phyloP scores from a whole-genome alignment of 768 basidiomycete genomes.

The Chalciporus piperatus region DNA sequence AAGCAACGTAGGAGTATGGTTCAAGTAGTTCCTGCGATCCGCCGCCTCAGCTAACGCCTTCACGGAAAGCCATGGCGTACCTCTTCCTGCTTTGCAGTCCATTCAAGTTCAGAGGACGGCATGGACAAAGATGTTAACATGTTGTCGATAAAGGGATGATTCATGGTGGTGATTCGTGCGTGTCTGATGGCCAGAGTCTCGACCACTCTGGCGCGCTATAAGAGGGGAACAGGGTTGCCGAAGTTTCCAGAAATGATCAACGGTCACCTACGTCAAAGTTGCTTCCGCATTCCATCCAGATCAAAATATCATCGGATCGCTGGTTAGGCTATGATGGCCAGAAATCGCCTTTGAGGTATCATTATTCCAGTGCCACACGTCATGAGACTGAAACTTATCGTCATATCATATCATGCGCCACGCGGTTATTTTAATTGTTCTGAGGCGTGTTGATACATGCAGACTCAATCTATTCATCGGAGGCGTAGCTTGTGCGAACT shows the following conservation, averaged over 20 bases:
- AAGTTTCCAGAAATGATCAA: constrained; percentile 9
- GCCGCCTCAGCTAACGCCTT: not conserved
- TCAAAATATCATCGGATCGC: constrained; percentile 2
- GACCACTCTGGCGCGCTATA: constrained; percentile 8
- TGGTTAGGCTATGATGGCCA: not conserved
- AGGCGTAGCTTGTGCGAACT: not conserved
- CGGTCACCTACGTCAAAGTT: not conserved
- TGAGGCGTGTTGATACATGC: not conserved
- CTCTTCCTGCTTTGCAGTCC: constrained; percentile 22
- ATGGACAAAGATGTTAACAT: constrained; percentile 31
- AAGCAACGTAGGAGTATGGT: constrained; percentile 82
- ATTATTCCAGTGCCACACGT: constrained; percentile 6
- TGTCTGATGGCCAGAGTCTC: not conserved
- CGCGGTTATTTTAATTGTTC: not conserved
- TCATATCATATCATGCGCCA: constrained; percentile 9
- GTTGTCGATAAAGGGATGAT: constrained; percentile 39
- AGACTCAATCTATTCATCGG: not conserved
- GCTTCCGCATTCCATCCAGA: constrained; percentile 3
- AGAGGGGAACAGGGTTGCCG: not conserved
- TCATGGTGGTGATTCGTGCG: constrained; percentile 10
- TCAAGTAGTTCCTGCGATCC: constrained; percentile 61
- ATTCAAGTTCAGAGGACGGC: constrained; percentile 19
- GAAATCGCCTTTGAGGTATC: constrained; percentile 2
- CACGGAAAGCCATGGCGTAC: constrained; percentile 11
- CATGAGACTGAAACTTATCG: constrained; percentile 6